Base-by-base conservation (phyloP, 805 yeast species). In the Saccharomycopsis selenospora region DNA sequence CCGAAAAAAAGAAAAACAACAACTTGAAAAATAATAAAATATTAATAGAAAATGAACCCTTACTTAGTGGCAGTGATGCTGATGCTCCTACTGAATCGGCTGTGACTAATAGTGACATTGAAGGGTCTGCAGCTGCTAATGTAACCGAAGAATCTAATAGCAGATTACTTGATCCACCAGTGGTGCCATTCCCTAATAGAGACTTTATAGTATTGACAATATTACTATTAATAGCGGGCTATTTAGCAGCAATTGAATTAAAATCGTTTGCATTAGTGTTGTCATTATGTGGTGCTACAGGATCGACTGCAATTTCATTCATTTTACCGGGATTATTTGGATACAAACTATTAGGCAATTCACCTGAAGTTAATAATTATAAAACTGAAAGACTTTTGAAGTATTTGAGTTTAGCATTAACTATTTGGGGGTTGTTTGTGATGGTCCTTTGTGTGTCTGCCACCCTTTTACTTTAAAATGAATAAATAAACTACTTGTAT, bases 251-350 rank as follows among this genome's bases (percentile, higher is more conserved):
- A 0, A 62, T 79, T 1, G 62, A 77, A 7, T 74, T 85, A 7
- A 66, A 71, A 1, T 81, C 87, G 0, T 77, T 85, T 59, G 90
- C 83, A 46, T 71, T 76, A 29, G 84, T 85, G 3, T 64, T 85
- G 43, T 78, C 91, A 1, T 66, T 85, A 46, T 89, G 85, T 7
- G 95, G 95, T 3, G 83, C 90, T 3, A 85, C 93, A 0, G 95
- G 95, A 0, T 85, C 90, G 3, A 85, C 90, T 0, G 70, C 87
- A 23, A 85, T 85, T 45, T 79, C 88, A 22, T 85, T 84, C 62
- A 82, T 83, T 7, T 68, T 85, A 40, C 95, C 95, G 0, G 93
- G 95, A 0, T 66, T 80, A 49, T 85, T 84, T 62, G 91, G 91
- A 0, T 84, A 66, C 60, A 73, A 79, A 60, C 62, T 77, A 48